Base-by-base conservation (phyloP, 1,284 basidiomycete genomes). In the Trametes hirsuta region DNA sequence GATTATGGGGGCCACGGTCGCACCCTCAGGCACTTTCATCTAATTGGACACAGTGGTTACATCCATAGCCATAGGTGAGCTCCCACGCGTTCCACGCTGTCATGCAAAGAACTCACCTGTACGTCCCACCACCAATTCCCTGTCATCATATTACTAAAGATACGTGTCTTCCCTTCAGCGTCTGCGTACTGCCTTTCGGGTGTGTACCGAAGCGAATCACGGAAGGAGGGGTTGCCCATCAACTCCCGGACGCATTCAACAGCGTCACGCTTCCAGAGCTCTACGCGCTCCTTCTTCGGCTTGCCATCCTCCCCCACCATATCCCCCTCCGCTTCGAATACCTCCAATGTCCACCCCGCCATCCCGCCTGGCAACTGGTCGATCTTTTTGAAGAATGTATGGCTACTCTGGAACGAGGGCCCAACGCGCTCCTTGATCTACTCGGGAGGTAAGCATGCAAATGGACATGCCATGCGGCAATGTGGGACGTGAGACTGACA, bases 211-310 rank as follows among this genome's bases (percentile, higher is more conserved):
- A 77, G 66, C 5, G 61, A 10, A 0, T 72, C 66, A 1, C 58
- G n/a, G 48, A 78, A 77, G 2, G 57, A 41, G 0, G 74, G 72
- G 55, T 77, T 76, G 0, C 72, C 64, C 4, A 78, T 69, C 0
- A 78, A 54, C 47, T 78, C 72, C 3, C 53, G 34, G 10, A 77
- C 64, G 36, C 70, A 71, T 39, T 73, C 70, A 0, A 77, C 66
- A 18, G 73, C 66, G 66, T 77, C 63, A 4, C 74, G 64, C 18
- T 52, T 40, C 68, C 71, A 73, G 14, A 72, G 34, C 47, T 75
- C 69, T 0, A 69, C 39, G 1, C 44, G 47, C 57, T 73, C 68
- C 15, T 22, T 62, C 46, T 49, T 49, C 1, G 45, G 25, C 0
- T 64, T 36, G 1, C 70, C 68, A 12, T 65, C 54, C 18, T 69